These are phyloP conservation scores for Penstemon eatonii DNA, from an alignment of 257 asterid genomes.

Conservation along the genomic window DNA sequence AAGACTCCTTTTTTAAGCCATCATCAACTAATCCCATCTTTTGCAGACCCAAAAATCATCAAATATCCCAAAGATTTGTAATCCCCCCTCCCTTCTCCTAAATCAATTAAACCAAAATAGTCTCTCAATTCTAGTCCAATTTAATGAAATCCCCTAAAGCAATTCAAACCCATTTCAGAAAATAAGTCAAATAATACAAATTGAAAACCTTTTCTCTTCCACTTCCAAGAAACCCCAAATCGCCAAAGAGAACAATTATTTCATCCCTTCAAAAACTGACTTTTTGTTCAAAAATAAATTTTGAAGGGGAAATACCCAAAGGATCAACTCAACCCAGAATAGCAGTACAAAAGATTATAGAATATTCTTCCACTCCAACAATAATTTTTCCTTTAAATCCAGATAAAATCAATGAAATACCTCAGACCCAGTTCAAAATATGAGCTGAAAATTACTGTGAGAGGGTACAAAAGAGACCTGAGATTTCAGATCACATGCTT, in stretches of 20 bases:
- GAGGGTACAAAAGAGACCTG: constrained; percentile 27
- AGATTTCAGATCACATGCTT: constrained; percentile 51
- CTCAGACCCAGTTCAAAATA: constrained; percentile 31
- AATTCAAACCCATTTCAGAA: constrained; percentile 32
- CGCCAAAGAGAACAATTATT: constrained; percentile 2
- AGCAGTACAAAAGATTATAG: constrained; percentile 20
- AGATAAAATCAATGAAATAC: constrained; percentile 20
- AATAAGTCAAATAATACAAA: constrained; percentile 26
- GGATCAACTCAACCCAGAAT: constrained; percentile 32
- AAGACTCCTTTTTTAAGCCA: constrained; percentile 48
- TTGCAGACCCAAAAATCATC: constrained; percentile 36
- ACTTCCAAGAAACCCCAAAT: constrained; percentile 28
- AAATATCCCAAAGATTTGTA: constrained; percentile 21
- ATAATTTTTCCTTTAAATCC: constrained; percentile 20
- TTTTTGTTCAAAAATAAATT: constrained; percentile 1
- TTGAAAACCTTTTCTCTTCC: constrained; percentile 13
- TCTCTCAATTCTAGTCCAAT: constrained; percentile 29
- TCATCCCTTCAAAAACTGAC: constrained; percentile 30
- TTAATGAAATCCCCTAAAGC: constrained; percentile 21
- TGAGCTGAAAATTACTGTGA: not conserved
- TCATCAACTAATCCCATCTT: constrained; percentile 59
- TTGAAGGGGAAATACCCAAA: constrained; percentile 8
- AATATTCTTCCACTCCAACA: constrained; percentile 30
- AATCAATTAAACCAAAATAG: constrained; percentile 19
- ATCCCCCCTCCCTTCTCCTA: constrained; percentile 18